Base-by-base conservation (phyloP, 129 eudicot species). In the Flaveria brownii region DNA sequence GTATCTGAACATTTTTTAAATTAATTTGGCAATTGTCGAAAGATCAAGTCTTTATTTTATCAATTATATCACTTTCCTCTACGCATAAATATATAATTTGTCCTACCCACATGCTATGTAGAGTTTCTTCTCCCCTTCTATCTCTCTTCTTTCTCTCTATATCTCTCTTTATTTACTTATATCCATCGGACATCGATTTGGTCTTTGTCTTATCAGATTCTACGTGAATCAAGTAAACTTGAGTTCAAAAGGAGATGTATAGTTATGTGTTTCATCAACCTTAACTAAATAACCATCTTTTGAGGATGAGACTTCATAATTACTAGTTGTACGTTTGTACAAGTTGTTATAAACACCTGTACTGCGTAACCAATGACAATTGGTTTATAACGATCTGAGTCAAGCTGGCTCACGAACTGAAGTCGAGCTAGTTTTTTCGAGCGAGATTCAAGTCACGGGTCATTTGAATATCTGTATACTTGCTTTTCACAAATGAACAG, bases 51-150 rank as follows among this genome's bases (percentile, higher is more conserved):
- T 13, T 50, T 14, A 51, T 51, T 51, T 51, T 15, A 45, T 45
- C 50, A 45, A 1, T 8, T 6, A 51, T 51, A 51, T 16, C 18
- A 51, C 57, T 51, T 51, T 51, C 57, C 57, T 51, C 17, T 16
- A 51, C 57, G 57, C 57, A 51, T 55, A 55, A n/a, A n/a, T 55
- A 55, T 55, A 18, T 18, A 7, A 1, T 18, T 18, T 20, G 17
- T 56, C 62, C 62, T 55, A 18, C 62, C 28, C 62, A 56, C 62
- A 56, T 56, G 62, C 12, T 56, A 18, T 56, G 62, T 18, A 6
- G 5, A 6, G 28, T 56, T 56, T 56, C 26, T 18, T 55, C 61
- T 56, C 62, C 8, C 12, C 14, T 25, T 56, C 62, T 56, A 6
- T 36, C 41, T 36, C 41, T 36, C 41, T 36, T 36, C 41, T 36